A percentile compares a stretch with the other conserved stretches of the same genome.
These are phyloP conservation scores for Lanmaoa rubissima DNA, from an alignment of 768 basidiomycete genomes.

Conservation along the genomic window DNA sequence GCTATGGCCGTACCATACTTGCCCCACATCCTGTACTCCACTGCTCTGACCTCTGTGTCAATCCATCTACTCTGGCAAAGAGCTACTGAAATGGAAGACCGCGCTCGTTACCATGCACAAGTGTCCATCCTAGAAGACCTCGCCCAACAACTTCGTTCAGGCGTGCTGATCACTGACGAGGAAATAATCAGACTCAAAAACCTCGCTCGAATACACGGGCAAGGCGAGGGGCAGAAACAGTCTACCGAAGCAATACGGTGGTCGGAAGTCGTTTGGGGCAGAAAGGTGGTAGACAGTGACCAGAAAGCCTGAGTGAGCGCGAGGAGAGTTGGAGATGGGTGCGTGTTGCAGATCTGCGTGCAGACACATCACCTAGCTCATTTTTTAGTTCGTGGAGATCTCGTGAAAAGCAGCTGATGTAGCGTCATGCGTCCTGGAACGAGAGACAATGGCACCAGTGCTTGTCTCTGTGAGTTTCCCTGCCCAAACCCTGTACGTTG, in stretches of 20 bases:
- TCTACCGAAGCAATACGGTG: slow-evolving; percentile 36
- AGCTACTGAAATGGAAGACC: slow-evolving; percentile 49
- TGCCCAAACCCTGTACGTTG: neutral
- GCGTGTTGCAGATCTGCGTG: slow-evolving; percentile 9
- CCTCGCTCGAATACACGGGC: slow-evolving; percentile 44
- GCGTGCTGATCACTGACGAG: slow-evolving; percentile 42
- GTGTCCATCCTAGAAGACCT: slow-evolving; percentile 64
- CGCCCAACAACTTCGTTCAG: slow-evolving; percentile 48
- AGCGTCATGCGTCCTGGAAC: neutral
- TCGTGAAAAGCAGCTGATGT: neutral
- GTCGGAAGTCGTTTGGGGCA: slow-evolving; percentile 51
- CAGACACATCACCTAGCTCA: neutral
- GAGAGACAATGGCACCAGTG: neutral
- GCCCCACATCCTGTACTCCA: slow-evolving; percentile 63
- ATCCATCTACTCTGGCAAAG: slow-evolving; percentile 63
- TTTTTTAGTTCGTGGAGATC: neutral
- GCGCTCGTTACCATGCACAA: slow-evolving; percentile 52
- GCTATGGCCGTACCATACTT: slow-evolving; percentile 43
- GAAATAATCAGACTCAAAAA: slow-evolving; percentile 56
- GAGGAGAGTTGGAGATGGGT: slow-evolving; percentile 41
- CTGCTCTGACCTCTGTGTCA: slow-evolving; percentile 64
- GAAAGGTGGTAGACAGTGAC: slow-evolving; percentile 21
- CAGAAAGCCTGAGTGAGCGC: slow-evolving; percentile 36
- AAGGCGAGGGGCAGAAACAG: slow-evolving; percentile 15
- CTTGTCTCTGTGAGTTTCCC: neutral